Conservation (phyloP, 352 stramenopile genomes). For the Phytophthora rubi region DNA sequence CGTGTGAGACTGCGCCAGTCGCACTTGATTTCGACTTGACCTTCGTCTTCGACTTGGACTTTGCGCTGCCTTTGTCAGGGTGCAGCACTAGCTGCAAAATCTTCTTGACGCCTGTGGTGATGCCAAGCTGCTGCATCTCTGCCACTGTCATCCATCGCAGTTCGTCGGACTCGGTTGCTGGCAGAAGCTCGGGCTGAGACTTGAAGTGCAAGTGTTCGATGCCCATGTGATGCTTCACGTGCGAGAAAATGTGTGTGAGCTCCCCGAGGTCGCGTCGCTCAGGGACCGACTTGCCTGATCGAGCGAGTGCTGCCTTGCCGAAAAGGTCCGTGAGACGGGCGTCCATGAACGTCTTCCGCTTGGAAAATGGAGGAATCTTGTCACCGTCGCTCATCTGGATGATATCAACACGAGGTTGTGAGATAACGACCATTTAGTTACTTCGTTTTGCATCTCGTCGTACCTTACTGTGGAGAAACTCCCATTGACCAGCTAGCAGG, state of each 20-base stretch:
- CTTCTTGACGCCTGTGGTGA: constrained; percentile 91
- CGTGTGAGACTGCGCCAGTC: constrained; percentile 41
- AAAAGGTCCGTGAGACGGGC: constrained; percentile 47
- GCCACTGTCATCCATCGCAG: constrained; percentile 78
- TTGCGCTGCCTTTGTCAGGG: constrained; percentile 13
- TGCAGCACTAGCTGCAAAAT: constrained; percentile 68
- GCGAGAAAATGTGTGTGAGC: constrained; percentile 90
- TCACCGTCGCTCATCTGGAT: constrained; percentile 63
- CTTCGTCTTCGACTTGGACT: constrained; percentile 21
- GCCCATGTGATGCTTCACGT: constrained; percentile 92
- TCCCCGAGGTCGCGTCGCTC: constrained; percentile 69
- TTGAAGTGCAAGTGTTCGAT: constrained; percentile 84
- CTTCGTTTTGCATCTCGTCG: neutral
- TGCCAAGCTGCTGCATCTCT: constrained; percentile 81
- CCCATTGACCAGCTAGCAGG: constrained; percentile 87
- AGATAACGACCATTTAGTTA: neutral
- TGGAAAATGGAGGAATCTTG: constrained; percentile 66
- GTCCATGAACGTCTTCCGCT: constrained; percentile 68
- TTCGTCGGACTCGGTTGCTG: constrained; percentile 16
- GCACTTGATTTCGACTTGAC: constrained; percentile 13
- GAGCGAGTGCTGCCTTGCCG: constrained; percentile 24
- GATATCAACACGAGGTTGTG: constrained; percentile 7
- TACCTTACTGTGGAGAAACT: constrained; percentile 87
- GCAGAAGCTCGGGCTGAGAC: constrained; percentile 26
- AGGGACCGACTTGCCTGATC: constrained; percentile 25